Evolutionary conservation across 345 rosid genomes (phyloP).

Genomic region (Gossypium mustelinum): DNA sequence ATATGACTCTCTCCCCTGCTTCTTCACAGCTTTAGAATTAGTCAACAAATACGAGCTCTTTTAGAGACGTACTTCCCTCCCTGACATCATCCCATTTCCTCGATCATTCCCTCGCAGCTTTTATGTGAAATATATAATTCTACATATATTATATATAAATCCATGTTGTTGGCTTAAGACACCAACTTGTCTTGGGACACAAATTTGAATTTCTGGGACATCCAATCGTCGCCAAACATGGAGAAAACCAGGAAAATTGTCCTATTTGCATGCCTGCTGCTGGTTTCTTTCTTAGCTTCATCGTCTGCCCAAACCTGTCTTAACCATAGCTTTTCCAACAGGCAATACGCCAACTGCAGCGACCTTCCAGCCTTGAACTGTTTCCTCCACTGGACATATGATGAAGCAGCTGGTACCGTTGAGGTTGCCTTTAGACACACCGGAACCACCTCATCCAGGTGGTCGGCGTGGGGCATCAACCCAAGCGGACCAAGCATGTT

Average conservation of each 20-base stretch:
- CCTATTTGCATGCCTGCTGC: conserved; percentile 15
- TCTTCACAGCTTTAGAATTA: not conserved
- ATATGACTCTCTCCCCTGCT: not conserved
- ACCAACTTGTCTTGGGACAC: not conserved
- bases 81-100: not conserved
- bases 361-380: conserved; percentile 45
- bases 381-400: conserved; percentile 63
- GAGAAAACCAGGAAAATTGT: conserved; percentile 5
- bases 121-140: not conserved
- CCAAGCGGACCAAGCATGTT: conserved; percentile 34
- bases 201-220: not conserved
- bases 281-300: conserved; percentile 17
- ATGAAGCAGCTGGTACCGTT: conserved; percentile 32
- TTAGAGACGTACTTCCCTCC: not conserved
- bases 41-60: conserved; percentile 10
- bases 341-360: conserved; percentile 27
- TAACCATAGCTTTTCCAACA: conserved; percentile 33
- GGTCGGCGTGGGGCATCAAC: conserved; percentile 77
- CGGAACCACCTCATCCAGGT: conserved; percentile 30
- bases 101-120: not conserved
- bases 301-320: conserved; percentile 39
- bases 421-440: conserved; percentile 58
- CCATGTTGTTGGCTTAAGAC: not conserved
- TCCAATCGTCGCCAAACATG: conserved; percentile 7
- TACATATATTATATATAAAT: not conserved